Evolutionary conservation across 345 rosid genomes (phyloP).

Genomic region (Lenwebbia sp.): DNA sequence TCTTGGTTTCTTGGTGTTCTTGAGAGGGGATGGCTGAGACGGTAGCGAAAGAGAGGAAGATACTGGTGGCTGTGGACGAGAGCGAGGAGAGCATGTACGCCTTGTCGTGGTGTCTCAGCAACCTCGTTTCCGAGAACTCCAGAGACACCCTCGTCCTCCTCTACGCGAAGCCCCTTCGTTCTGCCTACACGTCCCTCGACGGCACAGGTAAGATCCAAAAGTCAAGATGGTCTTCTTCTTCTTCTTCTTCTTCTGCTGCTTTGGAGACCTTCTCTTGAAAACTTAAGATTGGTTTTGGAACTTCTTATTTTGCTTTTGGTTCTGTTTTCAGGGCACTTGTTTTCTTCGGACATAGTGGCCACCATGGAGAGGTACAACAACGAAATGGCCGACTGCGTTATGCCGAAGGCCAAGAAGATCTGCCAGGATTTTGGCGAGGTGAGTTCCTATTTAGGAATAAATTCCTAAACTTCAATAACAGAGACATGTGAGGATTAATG

Average conservation of each 20-base stretch:
- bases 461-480: background rate
- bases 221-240: background rate
- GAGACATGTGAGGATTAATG: background rate
- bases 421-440: constrained; percentile 18
- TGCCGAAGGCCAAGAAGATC: constrained; percentile 30
- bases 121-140: constrained; percentile 15
- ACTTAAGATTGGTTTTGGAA: too few relatives aligned
- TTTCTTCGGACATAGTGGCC: constrained; percentile 33
- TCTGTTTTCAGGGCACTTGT: constrained; percentile 21
- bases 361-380: constrained; percentile 29
- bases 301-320: background rate
- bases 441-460: background rate
- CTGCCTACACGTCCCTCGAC: constrained; percentile 25
- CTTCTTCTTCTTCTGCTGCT: background rate
- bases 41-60: constrained; percentile 15
- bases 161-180: constrained; percentile 32
- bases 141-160: constrained; percentile 38
- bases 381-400: constrained; percentile 23
- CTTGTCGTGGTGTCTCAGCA: constrained; percentile 42
- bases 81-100: constrained; percentile 56
- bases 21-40: background rate
- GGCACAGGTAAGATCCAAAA: constrained; percentile 24
- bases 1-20: background rate
- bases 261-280: background rate
- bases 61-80: constrained; percentile 49